These are phyloP conservation scores for Coemansia interrupta DNA, from an alignment of 192 early-diverging fungal genomes.

Conservation along the genomic window DNA sequence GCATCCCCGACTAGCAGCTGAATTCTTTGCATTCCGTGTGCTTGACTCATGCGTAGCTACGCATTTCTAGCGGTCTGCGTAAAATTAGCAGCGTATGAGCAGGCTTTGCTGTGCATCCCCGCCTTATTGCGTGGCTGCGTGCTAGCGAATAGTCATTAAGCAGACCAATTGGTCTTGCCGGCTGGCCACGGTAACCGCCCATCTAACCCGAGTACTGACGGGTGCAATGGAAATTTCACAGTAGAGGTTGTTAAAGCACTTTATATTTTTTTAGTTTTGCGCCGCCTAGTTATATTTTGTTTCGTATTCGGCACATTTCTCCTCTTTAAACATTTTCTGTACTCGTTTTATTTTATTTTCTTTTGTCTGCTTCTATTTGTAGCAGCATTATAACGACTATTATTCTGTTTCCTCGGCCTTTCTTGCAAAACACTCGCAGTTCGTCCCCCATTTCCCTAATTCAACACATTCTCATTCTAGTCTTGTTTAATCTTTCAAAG, in stretches of 20 bases:
- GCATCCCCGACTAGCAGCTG: conserved; percentile 1
- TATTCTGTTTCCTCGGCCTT: conserved; percentile 9
- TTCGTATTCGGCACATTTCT: neutral
- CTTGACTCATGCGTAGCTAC: too few species aligned
- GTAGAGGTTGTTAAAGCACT: neutral
- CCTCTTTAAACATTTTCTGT: conserved; percentile 2
- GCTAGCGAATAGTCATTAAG: too few species aligned
- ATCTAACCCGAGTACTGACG: too few species aligned
- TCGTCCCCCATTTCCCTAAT: conserved; percentile 11
- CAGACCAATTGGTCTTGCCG: too few species aligned
- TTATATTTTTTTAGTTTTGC: conserved; percentile 4
- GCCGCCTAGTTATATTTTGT: neutral
- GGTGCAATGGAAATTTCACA: too few species aligned
- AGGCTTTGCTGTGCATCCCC: neutral
- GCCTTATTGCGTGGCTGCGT: conserved; percentile 9
- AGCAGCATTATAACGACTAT: conserved; percentile 1
- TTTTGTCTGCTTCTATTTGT: neutral
- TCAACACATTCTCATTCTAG: conserved; percentile 1
- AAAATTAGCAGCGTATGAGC: too few species aligned
- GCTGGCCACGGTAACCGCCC: too few species aligned
- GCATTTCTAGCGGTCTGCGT: too few species aligned
- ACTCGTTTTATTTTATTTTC: neutral
- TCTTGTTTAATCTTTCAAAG: conserved; percentile 7
- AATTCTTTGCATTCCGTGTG: too few species aligned
- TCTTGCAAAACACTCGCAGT: neutral